Evolutionary conservation across 1,284 basidiomycete species (phyloP), one percentile per base, ranked within the genome.

Genomic region (Cerrena zonata): DNA sequence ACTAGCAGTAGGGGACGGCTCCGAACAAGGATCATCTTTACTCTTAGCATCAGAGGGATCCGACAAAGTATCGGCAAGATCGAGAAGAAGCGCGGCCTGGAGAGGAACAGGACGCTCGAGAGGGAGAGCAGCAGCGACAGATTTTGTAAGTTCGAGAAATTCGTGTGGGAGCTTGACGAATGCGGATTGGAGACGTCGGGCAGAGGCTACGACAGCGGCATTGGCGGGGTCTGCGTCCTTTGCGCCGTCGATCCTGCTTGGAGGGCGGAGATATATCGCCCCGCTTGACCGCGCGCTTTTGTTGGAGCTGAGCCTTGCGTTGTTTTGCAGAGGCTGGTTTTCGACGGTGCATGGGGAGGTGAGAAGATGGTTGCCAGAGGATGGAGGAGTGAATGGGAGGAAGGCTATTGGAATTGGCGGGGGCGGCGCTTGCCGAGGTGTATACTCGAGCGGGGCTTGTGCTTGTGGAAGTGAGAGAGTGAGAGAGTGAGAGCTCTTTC

Each of bases 201-300:
- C 71, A 18, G 77, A 71, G 19, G 71, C 70, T 34, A 69, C 61
- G 30, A 15, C 30, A 34, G 7, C 30, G 15, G 15, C 30, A 34
- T 34, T 69, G 67, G 34, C 50, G 52, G 11, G 57, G 56, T 38
- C n/a, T 52, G 26, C 52, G 53, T n/a, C 37, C 50, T 39, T 54
- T 61, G 51, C 54, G 50, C 27, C 37, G 45, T 45, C 61, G 49
- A 53, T 65, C 56, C 52, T 62, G 54, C 56, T 68, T 68, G 38
- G 73, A 70, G 26, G 75, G 67, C 3, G 75, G 67, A 21, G 59
- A 45, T 4, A 76, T 63, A 57, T 91, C 87, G 18, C 88, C 90
- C 30, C 90, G 82, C 65, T 93, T 93, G 27, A 84, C 69, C 1
- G 90, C 90, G n/a, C 90, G 83, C 60, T 86, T 88, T 53, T 81